Conservation (phyloP, 2,329 filamentous ascomycete species). For the Cercospora sojina region DNA sequence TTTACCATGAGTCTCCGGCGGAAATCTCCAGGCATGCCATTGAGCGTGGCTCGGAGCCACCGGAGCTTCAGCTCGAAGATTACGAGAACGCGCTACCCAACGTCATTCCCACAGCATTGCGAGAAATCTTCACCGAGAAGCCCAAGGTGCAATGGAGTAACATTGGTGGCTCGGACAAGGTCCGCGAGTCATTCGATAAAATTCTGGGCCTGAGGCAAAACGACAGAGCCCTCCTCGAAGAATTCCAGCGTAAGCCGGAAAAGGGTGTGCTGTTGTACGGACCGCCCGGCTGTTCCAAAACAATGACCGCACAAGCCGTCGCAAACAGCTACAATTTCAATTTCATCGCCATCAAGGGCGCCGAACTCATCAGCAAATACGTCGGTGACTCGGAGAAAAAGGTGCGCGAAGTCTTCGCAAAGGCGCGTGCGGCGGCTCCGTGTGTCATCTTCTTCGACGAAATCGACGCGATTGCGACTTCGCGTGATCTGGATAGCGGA, state of each 20-base stretch:
- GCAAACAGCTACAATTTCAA: constrained; percentile 89
- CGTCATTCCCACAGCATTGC: constrained; percentile 81
- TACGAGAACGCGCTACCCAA: neutral
- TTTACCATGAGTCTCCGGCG: neutral
- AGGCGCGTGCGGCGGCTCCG: constrained; percentile 79
- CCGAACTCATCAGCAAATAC: constrained; percentile 93
- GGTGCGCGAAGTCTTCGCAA: constrained; percentile 79
- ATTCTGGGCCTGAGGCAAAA: constrained; percentile 47
- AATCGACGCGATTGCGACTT: constrained; percentile 76
- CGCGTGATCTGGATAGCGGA: constrained; percentile 51
- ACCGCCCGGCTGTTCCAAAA: constrained; percentile 92
- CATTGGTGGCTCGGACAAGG: constrained; percentile 77
- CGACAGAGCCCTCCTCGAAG: neutral
- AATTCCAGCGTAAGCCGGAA: constrained; percentile 56
- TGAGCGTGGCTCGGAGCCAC: neutral
- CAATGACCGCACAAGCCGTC: constrained; percentile 83
- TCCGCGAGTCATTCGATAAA: constrained; percentile 63
- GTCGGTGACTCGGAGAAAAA: constrained; percentile 90
- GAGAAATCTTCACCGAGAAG: constrained; percentile 83
- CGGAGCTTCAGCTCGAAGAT: constrained; percentile 2
- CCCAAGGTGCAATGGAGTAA: constrained; percentile 83
- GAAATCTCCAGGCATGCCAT: neutral
- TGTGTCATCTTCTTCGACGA: constrained; percentile 98
- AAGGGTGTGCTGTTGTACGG: constrained; percentile 89
- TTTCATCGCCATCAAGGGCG: constrained; percentile 91